These are phyloP conservation scores for Xanthoconium separans DNA, from an alignment of 1,284 basidiomycete genomes.

Conservation along the genomic window DNA sequence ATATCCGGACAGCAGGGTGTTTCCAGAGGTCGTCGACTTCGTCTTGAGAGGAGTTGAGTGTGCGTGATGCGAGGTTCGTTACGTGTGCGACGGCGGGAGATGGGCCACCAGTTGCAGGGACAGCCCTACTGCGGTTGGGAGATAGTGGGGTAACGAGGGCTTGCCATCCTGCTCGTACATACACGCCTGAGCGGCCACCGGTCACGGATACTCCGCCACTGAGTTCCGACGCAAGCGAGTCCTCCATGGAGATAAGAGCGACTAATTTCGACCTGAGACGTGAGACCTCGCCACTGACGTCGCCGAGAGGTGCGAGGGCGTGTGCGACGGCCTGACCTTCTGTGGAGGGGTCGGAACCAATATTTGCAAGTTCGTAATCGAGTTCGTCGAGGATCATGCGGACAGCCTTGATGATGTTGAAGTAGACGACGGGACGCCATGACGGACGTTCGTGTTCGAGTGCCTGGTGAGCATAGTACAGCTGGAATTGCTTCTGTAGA, in stretches of 20 bases:
- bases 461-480: conserved; percentile 68
- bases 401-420: conserved; percentile 77
- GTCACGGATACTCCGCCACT: conserved; percentile 59
- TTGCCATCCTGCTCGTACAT: conserved; percentile 68
- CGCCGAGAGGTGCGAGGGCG: conserved; percentile 32
- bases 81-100: conserved; percentile 40
- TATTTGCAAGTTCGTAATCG: conserved; percentile 52
- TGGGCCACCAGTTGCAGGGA: conserved; percentile 36
- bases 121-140: conserved; percentile 42
- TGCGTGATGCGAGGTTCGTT: conserved; percentile 54
- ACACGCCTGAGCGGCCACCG: conserved; percentile 60
- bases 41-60: conserved; percentile 45
- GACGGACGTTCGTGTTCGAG: conserved; percentile 68
- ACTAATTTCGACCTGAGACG: conserved; percentile 56
- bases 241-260: conserved; percentile 65
- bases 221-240: conserved; percentile 64
- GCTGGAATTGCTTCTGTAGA: conserved; percentile 77
- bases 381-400: conserved; percentile 73
- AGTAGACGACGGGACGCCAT: conserved; percentile 77
- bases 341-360: conserved; percentile 28
- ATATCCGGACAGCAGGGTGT: conserved; percentile 59
- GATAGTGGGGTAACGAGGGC: conserved; percentile 46
- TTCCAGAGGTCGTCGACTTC: conserved; percentile 65
- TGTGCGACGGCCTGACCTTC: conserved; percentile 33
- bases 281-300: conserved; percentile 46